Conservation (phyloP, 805 yeast species). For the Suhomyces sp. region DNA sequence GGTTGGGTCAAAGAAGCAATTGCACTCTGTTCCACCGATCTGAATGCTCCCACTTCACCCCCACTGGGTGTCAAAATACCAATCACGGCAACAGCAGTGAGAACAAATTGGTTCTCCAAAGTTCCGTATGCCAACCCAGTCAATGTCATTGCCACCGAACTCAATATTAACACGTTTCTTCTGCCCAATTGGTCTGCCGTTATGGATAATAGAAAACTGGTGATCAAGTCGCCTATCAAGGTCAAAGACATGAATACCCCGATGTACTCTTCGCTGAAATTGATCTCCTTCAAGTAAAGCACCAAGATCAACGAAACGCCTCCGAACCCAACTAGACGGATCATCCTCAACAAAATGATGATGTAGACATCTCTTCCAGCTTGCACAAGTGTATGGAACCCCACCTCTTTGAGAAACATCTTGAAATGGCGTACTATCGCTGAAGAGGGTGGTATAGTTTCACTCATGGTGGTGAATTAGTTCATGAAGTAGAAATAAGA, state of each 20-base stretch:
- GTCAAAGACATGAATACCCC: constrained; percentile 51
- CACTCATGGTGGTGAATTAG: too few species aligned
- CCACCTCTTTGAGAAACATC: constrained; percentile 31
- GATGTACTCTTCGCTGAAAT: constrained; percentile 40
- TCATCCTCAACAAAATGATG: constrained; percentile 31
- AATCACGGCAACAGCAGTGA: constrained; percentile 40
- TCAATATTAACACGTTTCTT: constrained; percentile 35
- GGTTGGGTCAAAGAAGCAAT: constrained; percentile 46
- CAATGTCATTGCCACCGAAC: constrained; percentile 41
- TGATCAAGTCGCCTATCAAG: constrained; percentile 50
- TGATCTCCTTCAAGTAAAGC: constrained; percentile 42
- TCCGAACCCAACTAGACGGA: constrained; percentile 38
- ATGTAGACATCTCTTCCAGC: constrained; percentile 34
- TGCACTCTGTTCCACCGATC: constrained; percentile 55
- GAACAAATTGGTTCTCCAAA: constrained; percentile 28
- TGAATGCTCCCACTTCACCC: constrained; percentile 58
- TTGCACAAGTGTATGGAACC: constrained; percentile 27
- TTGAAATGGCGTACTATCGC: too few species aligned
- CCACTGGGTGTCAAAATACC: constrained; percentile 63
- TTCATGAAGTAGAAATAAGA: too few species aligned
- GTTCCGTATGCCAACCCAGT: constrained; percentile 44
- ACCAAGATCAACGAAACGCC: constrained; percentile 43
- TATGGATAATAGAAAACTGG: constrained; percentile 47
- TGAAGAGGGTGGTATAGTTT: too few species aligned
- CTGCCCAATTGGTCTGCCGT: constrained; percentile 51